Percentiles rank a stretch among this genome's conserved stretches.
Evolutionary conservation across 306 rosid species (phyloP).

Genomic region (Heteromeles arbutifolia): DNA sequence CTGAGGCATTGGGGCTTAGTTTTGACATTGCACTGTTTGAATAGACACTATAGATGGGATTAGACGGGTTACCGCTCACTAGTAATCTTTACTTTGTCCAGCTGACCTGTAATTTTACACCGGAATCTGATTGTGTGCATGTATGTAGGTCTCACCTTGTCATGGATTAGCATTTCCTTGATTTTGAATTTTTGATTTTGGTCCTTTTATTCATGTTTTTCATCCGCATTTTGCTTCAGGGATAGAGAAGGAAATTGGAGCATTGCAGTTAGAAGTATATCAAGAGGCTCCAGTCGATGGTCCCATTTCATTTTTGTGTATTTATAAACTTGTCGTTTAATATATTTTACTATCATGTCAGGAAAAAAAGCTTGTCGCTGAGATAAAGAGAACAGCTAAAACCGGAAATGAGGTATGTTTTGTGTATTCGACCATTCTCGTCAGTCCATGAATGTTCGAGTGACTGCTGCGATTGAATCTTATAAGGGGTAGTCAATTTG

Average conservation of each 20-base stretch:
- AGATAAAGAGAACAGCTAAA: slow-evolving; percentile 97
- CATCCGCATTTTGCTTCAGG: slow-evolving; percentile 37
- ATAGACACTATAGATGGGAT: not conserved
- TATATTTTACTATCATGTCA: slow-evolving; percentile 29
- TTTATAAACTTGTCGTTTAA: slow-evolving; percentile 12
- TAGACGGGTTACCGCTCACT: not conserved
- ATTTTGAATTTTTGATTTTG: not conserved
- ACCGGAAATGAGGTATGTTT: slow-evolving; percentile 79
- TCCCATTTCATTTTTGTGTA: not conserved
- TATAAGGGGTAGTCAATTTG: not conserved
- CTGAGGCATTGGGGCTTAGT: not conserved
- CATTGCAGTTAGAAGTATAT: slow-evolving; percentile 84
- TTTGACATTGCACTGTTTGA: not conserved
- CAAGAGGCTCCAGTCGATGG: slow-evolving; percentile 7
- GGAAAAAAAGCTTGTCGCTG: slow-evolving; percentile 92
- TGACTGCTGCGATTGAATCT: not conserved
- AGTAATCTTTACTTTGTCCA: not conserved
- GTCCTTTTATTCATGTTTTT: slow-evolving; percentile 3
- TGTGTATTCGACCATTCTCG: not conserved
- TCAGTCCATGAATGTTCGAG: not conserved
- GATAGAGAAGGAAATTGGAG: slow-evolving; percentile 89
- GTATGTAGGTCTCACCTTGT: not conserved
- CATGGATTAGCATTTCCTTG: not conserved
- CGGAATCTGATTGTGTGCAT: not conserved
- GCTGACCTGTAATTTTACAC: not conserved